Evolutionary conservation across 768 basidiomycete genomes (phyloP).

Genomic region (Candolleomyces efflorescens): DNA sequence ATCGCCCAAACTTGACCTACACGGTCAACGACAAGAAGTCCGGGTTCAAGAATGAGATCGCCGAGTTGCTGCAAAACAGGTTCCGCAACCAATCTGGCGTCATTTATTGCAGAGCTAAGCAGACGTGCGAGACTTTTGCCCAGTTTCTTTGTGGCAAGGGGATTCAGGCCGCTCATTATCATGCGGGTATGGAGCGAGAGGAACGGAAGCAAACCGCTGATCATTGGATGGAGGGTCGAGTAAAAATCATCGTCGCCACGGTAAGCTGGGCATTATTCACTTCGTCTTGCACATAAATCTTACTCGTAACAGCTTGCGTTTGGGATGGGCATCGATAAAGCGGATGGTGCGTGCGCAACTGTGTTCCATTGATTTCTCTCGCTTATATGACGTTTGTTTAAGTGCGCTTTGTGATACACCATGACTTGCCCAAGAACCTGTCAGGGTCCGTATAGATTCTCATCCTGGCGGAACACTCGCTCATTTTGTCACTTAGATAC

Average conservation of each 20-base stretch:
- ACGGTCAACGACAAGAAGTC: constrained; percentile 41
- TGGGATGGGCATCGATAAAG: constrained; percentile 95
- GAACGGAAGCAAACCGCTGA: constrained; percentile 62
- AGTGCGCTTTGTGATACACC: constrained; percentile 94
- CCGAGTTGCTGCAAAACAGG: constrained; percentile 56
- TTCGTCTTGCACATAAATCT: not conserved
- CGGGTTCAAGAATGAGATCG: constrained; percentile 56
- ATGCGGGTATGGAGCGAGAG: constrained; percentile 65
- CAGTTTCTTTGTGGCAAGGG: constrained; percentile 54
- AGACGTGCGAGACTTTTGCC: constrained; percentile 80
- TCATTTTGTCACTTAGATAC: constrained; percentile 42
- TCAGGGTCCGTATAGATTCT: constrained; percentile 58
- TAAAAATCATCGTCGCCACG: constrained; percentile 89
- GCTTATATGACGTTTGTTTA: not conserved
- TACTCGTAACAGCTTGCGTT: constrained; percentile 71
- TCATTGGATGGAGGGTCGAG: constrained; percentile 70
- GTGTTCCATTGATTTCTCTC: not conserved
- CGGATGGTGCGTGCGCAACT: constrained; percentile 48
- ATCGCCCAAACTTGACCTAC: constrained; percentile 90
- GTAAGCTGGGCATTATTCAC: constrained; percentile 36
- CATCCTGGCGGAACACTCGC: not conserved
- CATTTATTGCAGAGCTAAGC: constrained; percentile 74
- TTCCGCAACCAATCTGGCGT: constrained; percentile 68
- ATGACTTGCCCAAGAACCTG: constrained; percentile 74
- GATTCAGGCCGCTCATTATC: constrained; percentile 74